phyloP scores from a whole-genome alignment of 768 basidiomycete species.

The Suillus discolor region DNA sequence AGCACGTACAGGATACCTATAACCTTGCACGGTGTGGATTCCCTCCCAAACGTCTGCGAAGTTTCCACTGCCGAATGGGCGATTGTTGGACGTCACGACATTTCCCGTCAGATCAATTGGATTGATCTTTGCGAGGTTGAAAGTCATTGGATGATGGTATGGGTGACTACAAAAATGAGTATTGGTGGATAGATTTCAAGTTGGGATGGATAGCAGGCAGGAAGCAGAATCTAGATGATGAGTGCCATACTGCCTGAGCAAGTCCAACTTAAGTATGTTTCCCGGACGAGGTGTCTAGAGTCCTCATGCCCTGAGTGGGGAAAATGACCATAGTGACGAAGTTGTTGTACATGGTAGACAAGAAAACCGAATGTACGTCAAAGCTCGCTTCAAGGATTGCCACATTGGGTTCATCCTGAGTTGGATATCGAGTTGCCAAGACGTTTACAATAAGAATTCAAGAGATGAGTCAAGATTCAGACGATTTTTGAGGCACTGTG shows the following conservation, averaged over 20 bases:
- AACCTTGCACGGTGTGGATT: neutral
- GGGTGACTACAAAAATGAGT: neutral
- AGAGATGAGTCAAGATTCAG: neutral
- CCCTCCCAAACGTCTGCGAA: constrained; percentile 4
- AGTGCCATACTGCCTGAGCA: neutral
- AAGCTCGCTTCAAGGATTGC: neutral
- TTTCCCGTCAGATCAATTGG: neutral
- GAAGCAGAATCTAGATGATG: neutral
- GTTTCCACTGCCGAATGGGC: neutral
- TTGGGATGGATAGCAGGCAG: neutral
- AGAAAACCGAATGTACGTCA: neutral
- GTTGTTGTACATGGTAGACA: neutral
- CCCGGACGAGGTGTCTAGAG: neutral
- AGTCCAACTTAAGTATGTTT: constrained; percentile 4
- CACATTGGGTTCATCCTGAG: neutral
- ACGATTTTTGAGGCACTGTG: neutral
- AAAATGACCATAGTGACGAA: neutral
- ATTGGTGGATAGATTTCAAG: neutral
- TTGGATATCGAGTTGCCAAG: constrained; percentile 3
- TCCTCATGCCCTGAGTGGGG: neutral
- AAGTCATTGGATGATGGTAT: neutral
- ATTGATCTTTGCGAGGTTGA: neutral
- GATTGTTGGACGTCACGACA: neutral
- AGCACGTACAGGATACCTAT: neutral
- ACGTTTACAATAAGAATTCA: neutral